Conservation (phyloP, 2,329 filamentous ascomycete species). For the Aspergillus aculeatus region DNA sequence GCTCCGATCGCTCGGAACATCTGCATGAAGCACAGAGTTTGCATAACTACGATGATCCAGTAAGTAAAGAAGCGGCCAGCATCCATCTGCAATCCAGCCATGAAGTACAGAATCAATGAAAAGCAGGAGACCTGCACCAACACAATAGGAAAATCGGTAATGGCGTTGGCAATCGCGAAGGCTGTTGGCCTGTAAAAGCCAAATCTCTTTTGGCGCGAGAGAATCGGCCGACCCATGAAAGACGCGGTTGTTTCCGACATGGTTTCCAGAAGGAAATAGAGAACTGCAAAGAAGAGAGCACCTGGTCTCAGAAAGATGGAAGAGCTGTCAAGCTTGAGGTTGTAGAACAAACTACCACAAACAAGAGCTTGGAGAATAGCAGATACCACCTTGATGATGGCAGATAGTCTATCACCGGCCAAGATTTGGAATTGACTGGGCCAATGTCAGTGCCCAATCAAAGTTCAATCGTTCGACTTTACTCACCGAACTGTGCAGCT, state of each 20-base stretch:
- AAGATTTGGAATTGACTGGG: constrained; percentile 53
- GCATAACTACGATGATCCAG: constrained; percentile 52
- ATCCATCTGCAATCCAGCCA: constrained; percentile 53
- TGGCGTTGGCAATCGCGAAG: constrained; percentile 56
- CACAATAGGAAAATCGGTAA: constrained; percentile 57
- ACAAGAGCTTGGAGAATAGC: constrained; percentile 42
- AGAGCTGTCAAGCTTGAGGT: constrained; percentile 49
- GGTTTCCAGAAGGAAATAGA: constrained; percentile 61
- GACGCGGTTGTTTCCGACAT: constrained; percentile 59
- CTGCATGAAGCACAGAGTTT: constrained; percentile 52
- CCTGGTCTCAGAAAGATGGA: constrained; percentile 60
- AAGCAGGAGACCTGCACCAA: constrained; percentile 58
- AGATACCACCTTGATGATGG: constrained; percentile 48
- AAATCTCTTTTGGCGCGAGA: constrained; percentile 67
- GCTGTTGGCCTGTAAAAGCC: constrained; percentile 64
- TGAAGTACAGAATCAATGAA: constrained; percentile 60
- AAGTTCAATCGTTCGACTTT: background rate
- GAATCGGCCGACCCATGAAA: constrained; percentile 62
- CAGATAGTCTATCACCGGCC: constrained; percentile 52
- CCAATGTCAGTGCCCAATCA: background rate
- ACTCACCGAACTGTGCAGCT: constrained; percentile 45
- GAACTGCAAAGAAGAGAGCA: constrained; percentile 59
- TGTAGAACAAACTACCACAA: constrained; percentile 52
- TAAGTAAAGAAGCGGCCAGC: constrained; percentile 61
- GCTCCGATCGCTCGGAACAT: constrained; percentile 52